Percentiles rank a stretch among this genome's conserved stretches.
Conservation (phyloP, 306 rosid genomes). For the Comarum palustre region DNA sequence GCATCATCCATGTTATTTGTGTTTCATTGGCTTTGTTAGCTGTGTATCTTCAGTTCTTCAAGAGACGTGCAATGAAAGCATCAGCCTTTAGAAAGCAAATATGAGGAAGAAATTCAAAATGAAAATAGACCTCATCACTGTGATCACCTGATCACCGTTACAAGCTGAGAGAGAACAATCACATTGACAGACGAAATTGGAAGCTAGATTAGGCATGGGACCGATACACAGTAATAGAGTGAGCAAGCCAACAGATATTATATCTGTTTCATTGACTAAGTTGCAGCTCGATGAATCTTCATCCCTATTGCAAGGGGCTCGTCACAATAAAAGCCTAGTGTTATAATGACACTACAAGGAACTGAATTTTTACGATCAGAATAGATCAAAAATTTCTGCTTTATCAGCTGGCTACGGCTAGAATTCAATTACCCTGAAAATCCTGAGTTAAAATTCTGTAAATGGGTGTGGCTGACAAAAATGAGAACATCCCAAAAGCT, state of each 20-base stretch:
- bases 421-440: background rate
- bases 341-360: background rate
- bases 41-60: too few relatives aligned
- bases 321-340: background rate
- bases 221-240: background rate
- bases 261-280: background rate
- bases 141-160: too few relatives aligned
- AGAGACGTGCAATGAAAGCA: too few relatives aligned
- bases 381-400: background rate
- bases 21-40: too few relatives aligned
- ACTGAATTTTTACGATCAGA: background rate
- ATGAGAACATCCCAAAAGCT: slow-evolving; percentile 15
- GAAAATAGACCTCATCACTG: too few relatives aligned
- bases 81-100: too few relatives aligned
- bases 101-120: too few relatives aligned
- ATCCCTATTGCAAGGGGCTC: background rate
- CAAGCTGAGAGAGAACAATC: background rate
- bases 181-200: too few relatives aligned
- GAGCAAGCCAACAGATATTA: background rate
- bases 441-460: slow-evolving; percentile 22
- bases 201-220: background rate
- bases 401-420: slow-evolving; percentile 12
- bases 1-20: too few relatives aligned
- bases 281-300: background rate
- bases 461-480: slow-evolving; percentile 37